These are phyloP conservation scores for Zygotorulaspora sp. DNA, from an alignment of 805 yeast species.

Conservation along the genomic window DNA sequence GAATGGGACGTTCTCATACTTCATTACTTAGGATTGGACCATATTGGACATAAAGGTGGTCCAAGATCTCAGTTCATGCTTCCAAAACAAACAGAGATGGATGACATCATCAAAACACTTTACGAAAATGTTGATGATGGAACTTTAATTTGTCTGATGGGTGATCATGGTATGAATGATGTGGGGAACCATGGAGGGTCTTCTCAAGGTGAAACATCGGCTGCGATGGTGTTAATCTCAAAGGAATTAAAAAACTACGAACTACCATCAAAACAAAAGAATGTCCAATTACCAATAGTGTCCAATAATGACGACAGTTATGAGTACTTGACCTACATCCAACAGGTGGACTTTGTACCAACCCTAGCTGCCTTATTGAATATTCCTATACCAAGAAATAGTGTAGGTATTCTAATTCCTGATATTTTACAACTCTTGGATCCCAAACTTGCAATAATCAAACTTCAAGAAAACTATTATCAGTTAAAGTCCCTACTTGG, in stretches of 20 bases:
- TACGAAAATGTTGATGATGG: conserved; percentile 43
- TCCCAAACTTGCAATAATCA: conserved; percentile 31
- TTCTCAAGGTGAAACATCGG: conserved; percentile 83
- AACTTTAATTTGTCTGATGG: conserved; percentile 71
- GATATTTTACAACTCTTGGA: conserved; percentile 54
- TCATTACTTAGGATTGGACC: conserved; percentile 93
- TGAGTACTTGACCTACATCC: conserved; percentile 52
- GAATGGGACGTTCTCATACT: conserved; percentile 83
- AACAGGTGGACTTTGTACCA: conserved; percentile 93
- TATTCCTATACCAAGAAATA: conserved; percentile 86
- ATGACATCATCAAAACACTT: conserved; percentile 51
- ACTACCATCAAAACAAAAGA: conserved; percentile 15
- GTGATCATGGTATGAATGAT: conserved; percentile 97
- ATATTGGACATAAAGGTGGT: conserved; percentile 97
- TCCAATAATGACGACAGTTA: conserved; percentile 41
- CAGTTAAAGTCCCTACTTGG: conserved; percentile 43
- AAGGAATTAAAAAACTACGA: conserved; percentile 44
- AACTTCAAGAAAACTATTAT: conserved; percentile 47
- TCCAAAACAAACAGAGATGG: conserved; percentile 83
- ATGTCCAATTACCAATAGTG: conserved; percentile 17
- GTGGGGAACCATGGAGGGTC: conserved; percentile 97
- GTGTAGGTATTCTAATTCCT: conserved; percentile 66
- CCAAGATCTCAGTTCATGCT: conserved; percentile 78
- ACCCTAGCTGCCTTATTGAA: conserved; percentile 78
- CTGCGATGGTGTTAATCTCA: conserved; percentile 71